A percentile compares a stretch with the other conserved stretches of the same genome.
These are phyloP conservation scores for Plectosphaerella sp. DNA, from an alignment of 2,329 filamentous ascomycete species.

Conservation along the genomic window DNA sequence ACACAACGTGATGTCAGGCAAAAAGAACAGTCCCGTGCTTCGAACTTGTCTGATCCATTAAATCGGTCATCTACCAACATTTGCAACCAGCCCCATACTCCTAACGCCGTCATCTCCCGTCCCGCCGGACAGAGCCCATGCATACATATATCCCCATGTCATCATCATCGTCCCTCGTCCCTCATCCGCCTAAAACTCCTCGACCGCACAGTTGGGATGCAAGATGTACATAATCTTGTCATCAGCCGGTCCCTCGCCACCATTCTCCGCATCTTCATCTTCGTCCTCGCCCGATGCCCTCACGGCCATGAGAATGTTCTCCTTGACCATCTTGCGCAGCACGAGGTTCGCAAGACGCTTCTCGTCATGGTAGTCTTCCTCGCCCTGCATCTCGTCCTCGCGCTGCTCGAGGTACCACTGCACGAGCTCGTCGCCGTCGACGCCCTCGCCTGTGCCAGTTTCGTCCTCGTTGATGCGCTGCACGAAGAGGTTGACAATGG, in stretches of 20 bases:
- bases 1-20: too few relatives aligned
- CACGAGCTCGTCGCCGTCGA: constrained; percentile 76
- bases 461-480: constrained; percentile 82
- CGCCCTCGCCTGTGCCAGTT: constrained; percentile 68
- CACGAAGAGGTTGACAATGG: constrained; percentile 83
- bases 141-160: not conserved
- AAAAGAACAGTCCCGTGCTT: too few relatives aligned
- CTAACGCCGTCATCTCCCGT: not conserved
- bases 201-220: constrained; percentile 89
- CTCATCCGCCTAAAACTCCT: constrained; percentile 43
- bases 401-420: constrained; percentile 91
- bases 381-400: constrained; percentile 73
- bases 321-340: constrained; percentile 93
- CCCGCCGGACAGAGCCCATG: not conserved
- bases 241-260: constrained; percentile 27
- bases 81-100: not conserved
- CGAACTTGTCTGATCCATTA: too few relatives aligned
- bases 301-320: constrained; percentile 83
- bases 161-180: constrained; percentile 7
- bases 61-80: too few relatives aligned
- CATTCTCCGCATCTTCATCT: constrained; percentile 34
- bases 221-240: constrained; percentile 73
- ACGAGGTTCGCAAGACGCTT: constrained; percentile 74
- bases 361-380: constrained; percentile 79
- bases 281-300: constrained; percentile 50